These are phyloP conservation scores for Candida glaebosa DNA, from an alignment of 805 yeast genomes.

Conservation along the genomic window DNA sequence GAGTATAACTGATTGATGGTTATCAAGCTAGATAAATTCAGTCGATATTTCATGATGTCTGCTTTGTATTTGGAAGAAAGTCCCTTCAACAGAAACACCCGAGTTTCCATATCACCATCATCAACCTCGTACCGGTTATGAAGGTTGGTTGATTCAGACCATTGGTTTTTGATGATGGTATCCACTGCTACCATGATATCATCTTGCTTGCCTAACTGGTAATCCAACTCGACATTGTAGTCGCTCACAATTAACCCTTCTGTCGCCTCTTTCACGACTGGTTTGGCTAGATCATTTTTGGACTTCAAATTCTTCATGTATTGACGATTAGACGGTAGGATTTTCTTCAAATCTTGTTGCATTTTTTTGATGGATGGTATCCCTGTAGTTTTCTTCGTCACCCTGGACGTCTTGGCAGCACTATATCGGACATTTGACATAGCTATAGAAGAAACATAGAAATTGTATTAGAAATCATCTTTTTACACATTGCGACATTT, in stretches of 20 bases:
- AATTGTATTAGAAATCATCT: constrained; percentile 10
- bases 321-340: constrained; percentile 24
- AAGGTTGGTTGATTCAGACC: constrained; percentile 33
- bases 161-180: constrained; percentile 30
- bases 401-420: constrained; percentile 38
- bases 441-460: constrained; percentile 1
- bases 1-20: constrained; percentile 49
- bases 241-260: constrained; percentile 19
- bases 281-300: not conserved
- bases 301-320: constrained; percentile 14
- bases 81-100: constrained; percentile 32
- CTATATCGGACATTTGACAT: constrained; percentile 27
- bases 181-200: constrained; percentile 31
- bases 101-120: constrained; percentile 20
- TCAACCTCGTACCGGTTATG: constrained; percentile 20
- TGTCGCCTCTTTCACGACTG: not conserved
- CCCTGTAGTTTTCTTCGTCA: constrained; percentile 16
- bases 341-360: constrained; percentile 21
- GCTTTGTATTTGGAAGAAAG: constrained; percentile 32
- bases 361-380: constrained; percentile 23
- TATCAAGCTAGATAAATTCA: constrained; percentile 39
- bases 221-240: constrained; percentile 40
- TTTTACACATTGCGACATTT: constrained; percentile 6
- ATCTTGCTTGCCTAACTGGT: constrained; percentile 27
- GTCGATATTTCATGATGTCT: constrained; percentile 33